A percentile compares a stretch with the other conserved stretches of the same genome.
Conservation (phyloP, 352 stramenopile species). For the Phytophthora quininea region DNA sequence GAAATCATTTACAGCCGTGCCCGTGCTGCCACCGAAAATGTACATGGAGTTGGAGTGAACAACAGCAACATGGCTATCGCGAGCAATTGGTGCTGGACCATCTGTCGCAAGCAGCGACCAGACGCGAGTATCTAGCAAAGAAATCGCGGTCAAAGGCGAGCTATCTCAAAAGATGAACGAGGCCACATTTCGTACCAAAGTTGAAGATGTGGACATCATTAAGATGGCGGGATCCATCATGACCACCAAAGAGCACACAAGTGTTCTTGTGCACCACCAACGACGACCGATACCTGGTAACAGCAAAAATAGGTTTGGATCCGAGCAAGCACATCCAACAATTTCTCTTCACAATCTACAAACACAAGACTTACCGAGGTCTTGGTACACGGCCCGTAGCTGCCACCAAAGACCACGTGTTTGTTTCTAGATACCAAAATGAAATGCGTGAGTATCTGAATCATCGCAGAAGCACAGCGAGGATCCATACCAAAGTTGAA, state of each 20-base stretch:
- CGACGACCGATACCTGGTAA: constrained; percentile 85
- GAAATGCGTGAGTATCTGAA: constrained; percentile 3
- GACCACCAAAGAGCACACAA: constrained; percentile 96
- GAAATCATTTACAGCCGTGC: constrained; percentile 98
- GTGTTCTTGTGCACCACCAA: constrained; percentile 93
- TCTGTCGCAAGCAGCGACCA: constrained; percentile 93
- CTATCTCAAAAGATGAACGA: not conserved
- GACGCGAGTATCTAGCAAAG: constrained; percentile 55
- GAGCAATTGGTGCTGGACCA: constrained; percentile 91
- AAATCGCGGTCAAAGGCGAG: not conserved
- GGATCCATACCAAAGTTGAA: constrained; percentile 88
- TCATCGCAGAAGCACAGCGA: not conserved
- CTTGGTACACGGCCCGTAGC: constrained; percentile 72
- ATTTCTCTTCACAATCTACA: constrained; percentile 1
- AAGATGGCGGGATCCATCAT: constrained; percentile 97
- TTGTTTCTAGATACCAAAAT: constrained; percentile 50
- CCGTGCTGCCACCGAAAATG: constrained; percentile 95
- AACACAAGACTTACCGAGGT: constrained; percentile 48
- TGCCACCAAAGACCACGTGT: constrained; percentile 88
- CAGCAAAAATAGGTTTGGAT: not conserved
- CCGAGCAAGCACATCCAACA: not conserved
- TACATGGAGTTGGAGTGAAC: constrained; percentile 95
- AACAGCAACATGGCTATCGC: constrained; percentile 96
- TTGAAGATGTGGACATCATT: constrained; percentile 98
- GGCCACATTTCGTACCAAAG: constrained; percentile 66